Evolutionary conservation across 805 yeast species (phyloP), one percentile per base, ranked within the genome.

Genomic region (Cyberlindnera mrakii): DNA sequence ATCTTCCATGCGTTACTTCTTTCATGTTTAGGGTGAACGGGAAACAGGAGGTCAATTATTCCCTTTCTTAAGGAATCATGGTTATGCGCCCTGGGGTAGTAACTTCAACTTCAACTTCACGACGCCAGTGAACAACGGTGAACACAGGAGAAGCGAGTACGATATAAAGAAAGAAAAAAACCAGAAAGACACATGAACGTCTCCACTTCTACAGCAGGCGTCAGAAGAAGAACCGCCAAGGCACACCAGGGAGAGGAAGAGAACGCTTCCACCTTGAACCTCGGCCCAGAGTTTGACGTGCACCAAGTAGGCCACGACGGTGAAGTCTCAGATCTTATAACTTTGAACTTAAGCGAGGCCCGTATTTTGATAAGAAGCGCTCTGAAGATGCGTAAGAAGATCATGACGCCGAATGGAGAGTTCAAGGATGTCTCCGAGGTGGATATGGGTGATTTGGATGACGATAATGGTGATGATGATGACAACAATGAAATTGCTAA

Each of bases 261-360:
- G 59, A 95, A 93, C 58, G 95, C 98, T 0, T 80, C 96, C 0
- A 74, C 77, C 40, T 73, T 93, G 53, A 83, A 85, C 58, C 75
- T 93, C 44, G 99, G 99, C 9, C 91, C 96, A 23, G 99, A 93
- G 66, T 93, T 93, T 59, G 90, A 82, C 54, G 65, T 84, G 41
- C 77, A 75, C 30, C 97, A 90, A 61, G 66, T 82, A 31, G 82
- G 86, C 49, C 90, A 90, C 61, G 80, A 80, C 41, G 96, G 96
- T 16, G 78, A 78, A 46, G 78, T 75, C 43, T 82, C 80, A 45
- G 85, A 82, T 49, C 72, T 93, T 45, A 84, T 86, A 48, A 87
- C 98, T 1, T 71, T 93, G 52, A 91, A 90, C 63, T 68, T 90
- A 38, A 82, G 95, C 23, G 98, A 93, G 59, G 90, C 98, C 1